Evolutionary conservation across 2,329 filamentous ascomycete species (phyloP).

Genomic region (Aspergillus sp.): DNA sequence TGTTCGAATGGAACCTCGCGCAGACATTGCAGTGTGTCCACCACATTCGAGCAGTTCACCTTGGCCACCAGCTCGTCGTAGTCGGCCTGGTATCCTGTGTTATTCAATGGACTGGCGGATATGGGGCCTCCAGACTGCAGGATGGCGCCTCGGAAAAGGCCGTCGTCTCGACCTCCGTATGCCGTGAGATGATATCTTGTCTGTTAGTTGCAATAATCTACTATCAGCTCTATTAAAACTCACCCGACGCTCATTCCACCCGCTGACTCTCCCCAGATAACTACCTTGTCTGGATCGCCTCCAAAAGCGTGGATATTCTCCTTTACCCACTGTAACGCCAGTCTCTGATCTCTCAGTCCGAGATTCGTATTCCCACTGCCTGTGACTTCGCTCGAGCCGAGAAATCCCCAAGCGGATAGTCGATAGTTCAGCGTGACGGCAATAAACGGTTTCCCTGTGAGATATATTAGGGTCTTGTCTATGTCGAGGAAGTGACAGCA

Average conservation of each 20-base stretch:
- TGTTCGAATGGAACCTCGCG: constrained; percentile 55
- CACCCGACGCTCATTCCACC: constrained; percentile 49
- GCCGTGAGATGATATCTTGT: constrained; percentile 49
- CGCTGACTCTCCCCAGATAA: constrained; percentile 55
- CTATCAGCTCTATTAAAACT: no score
- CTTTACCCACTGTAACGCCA: constrained; percentile 34
- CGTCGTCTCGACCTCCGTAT: constrained; percentile 51
- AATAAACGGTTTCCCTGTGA: constrained; percentile 45
- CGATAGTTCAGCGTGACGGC: constrained; percentile 53
- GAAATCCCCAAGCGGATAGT: constrained; percentile 49
- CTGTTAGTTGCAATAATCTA: no score
- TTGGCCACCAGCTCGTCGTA: constrained; percentile 60
- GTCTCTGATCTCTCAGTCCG: constrained; percentile 42
- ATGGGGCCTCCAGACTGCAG: constrained; percentile 51
- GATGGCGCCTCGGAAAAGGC: constrained; percentile 51
- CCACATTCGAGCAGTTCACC: constrained; percentile 54
- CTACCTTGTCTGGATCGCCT: constrained; percentile 30
- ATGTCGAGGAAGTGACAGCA: neutral
- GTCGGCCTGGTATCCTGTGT: constrained; percentile 34
- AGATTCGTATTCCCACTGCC: constrained; percentile 50
- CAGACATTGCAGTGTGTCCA: constrained; percentile 62
- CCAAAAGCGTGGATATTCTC: constrained; percentile 33
- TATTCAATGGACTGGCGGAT: constrained; percentile 30
- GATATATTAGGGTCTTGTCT: neutral
- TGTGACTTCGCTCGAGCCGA: constrained; percentile 43